Evolutionary conservation across 140 eudicot genomes (phyloP).

Genomic region (Oenanthe javanica): DNA sequence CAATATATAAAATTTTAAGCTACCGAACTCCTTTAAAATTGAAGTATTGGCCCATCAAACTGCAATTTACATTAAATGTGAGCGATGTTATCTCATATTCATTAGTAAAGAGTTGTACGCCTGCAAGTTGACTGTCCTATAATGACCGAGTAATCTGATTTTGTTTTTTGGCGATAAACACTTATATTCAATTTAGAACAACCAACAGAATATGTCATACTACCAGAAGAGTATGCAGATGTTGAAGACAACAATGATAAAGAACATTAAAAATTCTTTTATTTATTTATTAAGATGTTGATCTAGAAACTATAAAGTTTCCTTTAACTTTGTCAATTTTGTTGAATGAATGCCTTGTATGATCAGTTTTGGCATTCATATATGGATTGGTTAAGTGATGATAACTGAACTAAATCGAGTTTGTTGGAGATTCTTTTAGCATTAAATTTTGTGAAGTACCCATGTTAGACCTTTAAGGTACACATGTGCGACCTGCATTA

Average conservation of each 20-base stretch:
- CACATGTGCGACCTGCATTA: background rate
- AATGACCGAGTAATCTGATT: background rate
- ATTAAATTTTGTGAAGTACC: background rate
- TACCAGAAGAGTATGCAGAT: background rate
- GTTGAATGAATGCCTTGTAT: background rate
- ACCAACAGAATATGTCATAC: background rate
- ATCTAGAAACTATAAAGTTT: background rate
- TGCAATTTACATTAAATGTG: no score
- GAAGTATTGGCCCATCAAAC: no score
- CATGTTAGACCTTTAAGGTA: background rate
- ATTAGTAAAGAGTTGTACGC: background rate
- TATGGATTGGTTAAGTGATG: background rate
- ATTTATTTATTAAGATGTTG: background rate
- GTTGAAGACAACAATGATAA: background rate
- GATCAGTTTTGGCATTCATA: background rate
- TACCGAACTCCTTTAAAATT: no score
- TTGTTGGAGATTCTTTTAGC: background rate
- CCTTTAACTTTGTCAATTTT: background rate
- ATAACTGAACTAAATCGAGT: background rate
- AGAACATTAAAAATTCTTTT: background rate
- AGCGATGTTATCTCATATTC: background rate
- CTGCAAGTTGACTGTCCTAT: background rate
- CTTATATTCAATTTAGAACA: no score
- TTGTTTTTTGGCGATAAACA: no score
- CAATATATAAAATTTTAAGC: no score